A percentile compares a stretch with the other conserved stretches of the same genome.
phyloP scores from a whole-genome alignment of 306 rosid genomes.

The Leucaena leucocephala region DNA sequence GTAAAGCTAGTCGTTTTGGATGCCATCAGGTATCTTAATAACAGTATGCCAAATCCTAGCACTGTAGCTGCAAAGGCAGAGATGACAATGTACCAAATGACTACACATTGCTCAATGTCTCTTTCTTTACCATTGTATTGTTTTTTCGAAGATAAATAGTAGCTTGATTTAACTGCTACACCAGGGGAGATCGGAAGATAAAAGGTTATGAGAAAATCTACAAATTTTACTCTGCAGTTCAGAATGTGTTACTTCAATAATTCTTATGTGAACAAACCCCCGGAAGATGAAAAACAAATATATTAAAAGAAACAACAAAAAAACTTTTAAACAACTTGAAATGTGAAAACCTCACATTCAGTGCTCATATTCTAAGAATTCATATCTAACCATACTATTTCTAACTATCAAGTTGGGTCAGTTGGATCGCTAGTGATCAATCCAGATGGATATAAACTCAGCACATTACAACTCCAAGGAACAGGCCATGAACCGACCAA shows the following conservation, averaged over 20 bases:
- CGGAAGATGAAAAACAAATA: background rate
- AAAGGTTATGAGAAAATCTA: background rate
- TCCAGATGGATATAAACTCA: constrained; percentile 9
- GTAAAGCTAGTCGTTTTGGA: background rate
- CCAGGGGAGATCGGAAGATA: background rate
- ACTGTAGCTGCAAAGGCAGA: background rate
- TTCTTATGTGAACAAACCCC: background rate
- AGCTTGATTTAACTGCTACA: background rate
- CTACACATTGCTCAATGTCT: background rate
- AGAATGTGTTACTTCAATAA: constrained; percentile 5
- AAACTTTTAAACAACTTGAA: background rate
- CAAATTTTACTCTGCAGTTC: background rate
- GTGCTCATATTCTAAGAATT: background rate
- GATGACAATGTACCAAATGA: background rate
- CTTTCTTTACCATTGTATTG: background rate
- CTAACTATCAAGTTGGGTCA: background rate
- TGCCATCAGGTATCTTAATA: background rate
- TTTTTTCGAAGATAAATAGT: background rate
- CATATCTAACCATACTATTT: background rate
- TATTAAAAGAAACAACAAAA: background rate
- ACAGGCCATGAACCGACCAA: constrained; percentile 10
- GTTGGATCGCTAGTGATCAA: background rate
- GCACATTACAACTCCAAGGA: constrained; percentile 33
- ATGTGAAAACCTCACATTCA: background rate
- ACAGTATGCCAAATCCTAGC: background rate